These are phyloP conservation scores for Scedosporium apiospermum DNA, from an alignment of 2,329 filamentous ascomycete genomes.

Conservation along the genomic window DNA sequence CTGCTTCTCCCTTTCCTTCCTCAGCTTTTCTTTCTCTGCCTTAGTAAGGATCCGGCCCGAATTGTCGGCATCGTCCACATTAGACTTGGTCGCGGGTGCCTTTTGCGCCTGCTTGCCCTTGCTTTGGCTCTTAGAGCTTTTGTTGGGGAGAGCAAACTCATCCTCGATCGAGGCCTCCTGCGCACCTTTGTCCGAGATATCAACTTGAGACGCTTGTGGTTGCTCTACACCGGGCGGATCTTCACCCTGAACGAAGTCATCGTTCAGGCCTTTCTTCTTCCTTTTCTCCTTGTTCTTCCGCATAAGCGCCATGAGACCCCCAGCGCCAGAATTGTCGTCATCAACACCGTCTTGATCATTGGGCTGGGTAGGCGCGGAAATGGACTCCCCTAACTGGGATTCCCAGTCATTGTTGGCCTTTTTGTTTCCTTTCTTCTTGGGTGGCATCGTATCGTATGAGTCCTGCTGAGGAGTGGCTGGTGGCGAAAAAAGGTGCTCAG, in stretches of 20 bases:
- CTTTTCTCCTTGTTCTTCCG: slow-evolving; percentile 77
- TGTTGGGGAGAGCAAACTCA: slow-evolving; percentile 74
- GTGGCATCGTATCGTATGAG: slow-evolving; percentile 58
- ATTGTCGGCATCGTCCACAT: slow-evolving; percentile 42
- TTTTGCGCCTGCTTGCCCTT: slow-evolving; percentile 32
- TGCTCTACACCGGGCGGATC: slow-evolving; percentile 35
- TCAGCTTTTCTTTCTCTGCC: slow-evolving; percentile 96
- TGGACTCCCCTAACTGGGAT: slow-evolving; percentile 71
- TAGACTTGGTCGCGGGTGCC: slow-evolving; percentile 21
- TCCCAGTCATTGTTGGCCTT: slow-evolving; percentile 88
- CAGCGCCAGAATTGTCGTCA: slow-evolving; percentile 45
- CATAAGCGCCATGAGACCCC: slow-evolving; percentile 70
- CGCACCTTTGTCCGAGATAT: slow-evolving; percentile 49
- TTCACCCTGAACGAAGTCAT: slow-evolving; percentile 61
- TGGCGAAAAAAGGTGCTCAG: background rate
- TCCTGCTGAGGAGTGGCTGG: background rate
- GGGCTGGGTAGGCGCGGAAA: slow-evolving; percentile 33
- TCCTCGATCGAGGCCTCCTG: slow-evolving; percentile 76
- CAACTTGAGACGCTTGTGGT: slow-evolving; percentile 21
- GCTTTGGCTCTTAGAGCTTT: slow-evolving; percentile 57
- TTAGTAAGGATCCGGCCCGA: slow-evolving; percentile 77
- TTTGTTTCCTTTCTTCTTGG: slow-evolving; percentile 89
- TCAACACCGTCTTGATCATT: slow-evolving; percentile 40
- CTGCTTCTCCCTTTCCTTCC: slow-evolving; percentile 97
- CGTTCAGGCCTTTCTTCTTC: slow-evolving; percentile 80